These are phyloP conservation scores for Avena insularis DNA, from an alignment of 176 grass and related monocot genomes.

Conservation along the genomic window DNA sequence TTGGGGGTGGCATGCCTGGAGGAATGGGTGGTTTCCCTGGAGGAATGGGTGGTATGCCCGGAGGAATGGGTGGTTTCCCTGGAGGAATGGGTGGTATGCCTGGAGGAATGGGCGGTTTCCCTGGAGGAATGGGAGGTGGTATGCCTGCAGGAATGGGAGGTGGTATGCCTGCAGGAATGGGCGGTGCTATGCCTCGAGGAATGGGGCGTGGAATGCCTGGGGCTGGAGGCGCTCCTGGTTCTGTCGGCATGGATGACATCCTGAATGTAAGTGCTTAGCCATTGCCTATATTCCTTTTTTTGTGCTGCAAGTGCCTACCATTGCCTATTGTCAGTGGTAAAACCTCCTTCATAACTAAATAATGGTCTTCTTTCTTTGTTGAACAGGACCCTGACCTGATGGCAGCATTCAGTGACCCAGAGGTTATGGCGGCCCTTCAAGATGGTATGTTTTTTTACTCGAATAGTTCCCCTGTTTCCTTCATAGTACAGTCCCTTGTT, in stretches of 20 bases:
- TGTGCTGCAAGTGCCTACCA: background rate
- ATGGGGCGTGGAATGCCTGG: slow-evolving; percentile 9
- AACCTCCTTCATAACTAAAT: background rate
- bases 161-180: slow-evolving; percentile 4
- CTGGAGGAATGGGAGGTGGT: background rate
- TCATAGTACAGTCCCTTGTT: background rate
- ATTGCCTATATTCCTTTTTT: background rate
- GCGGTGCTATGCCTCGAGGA: slow-evolving; percentile 29
- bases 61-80: slow-evolving; percentile 30
- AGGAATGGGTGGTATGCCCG: background rate
- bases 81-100: slow-evolving; percentile 43
- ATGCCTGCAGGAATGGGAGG: background rate
- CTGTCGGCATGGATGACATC: slow-evolving; percentile 92
- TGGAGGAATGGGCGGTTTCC: background rate
- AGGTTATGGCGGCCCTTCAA: slow-evolving; percentile 88
- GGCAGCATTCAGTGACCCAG: slow-evolving; percentile 85
- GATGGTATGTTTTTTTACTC: slow-evolving; percentile 61
- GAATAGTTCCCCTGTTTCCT: background rate
- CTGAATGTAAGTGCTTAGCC: slow-evolving; percentile 67
- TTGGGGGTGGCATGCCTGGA: background rate
- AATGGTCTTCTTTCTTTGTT: slow-evolving; percentile 17
- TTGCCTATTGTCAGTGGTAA: background rate
- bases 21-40: background rate
- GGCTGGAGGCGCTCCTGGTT: slow-evolving; percentile 60
- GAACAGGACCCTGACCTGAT: slow-evolving; percentile 86